phyloP scores from a whole-genome alignment of 306 rosid species.

The Vigna nakashimae region DNA sequence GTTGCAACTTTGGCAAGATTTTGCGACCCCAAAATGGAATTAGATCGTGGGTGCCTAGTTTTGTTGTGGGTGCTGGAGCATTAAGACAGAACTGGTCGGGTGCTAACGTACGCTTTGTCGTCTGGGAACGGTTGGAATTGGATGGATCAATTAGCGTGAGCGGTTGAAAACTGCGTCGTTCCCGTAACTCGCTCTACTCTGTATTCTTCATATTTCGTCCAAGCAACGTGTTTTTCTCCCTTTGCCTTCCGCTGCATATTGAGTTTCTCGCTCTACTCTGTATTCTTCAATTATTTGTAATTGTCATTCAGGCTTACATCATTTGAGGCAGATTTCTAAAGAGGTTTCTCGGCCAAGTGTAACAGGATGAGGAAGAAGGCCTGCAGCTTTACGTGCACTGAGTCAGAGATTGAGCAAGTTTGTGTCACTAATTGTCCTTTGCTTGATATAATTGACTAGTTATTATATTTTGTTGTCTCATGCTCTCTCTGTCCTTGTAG shows the following conservation, averaged over 20 bases:
- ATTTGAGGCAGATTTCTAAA: conserved; percentile 93
- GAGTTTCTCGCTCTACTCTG: no score
- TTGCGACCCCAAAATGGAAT: not conserved
- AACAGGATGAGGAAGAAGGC: conserved; percentile 93
- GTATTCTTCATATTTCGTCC: no score
- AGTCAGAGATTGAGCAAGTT: conserved; percentile 92
- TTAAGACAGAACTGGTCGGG: not conserved
- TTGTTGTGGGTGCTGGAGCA: conserved; percentile 14
- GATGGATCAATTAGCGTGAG: not conserved
- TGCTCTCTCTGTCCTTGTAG: conserved; percentile 51
- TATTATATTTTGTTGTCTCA: conserved; percentile 8
- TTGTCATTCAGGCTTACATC: conserved; percentile 80
- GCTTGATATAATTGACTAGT: conserved; percentile 2
- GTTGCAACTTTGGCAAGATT: conserved; percentile 30
- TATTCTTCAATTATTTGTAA: not conserved
- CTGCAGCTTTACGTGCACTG: conserved; percentile 87
- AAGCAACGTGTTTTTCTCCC: no score
- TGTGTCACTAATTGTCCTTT: conserved; percentile 35
- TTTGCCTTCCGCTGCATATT: no score
- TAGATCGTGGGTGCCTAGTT: conserved; percentile 9
- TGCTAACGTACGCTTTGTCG: conserved; percentile 39
- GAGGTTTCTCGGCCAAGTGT: conserved; percentile 93
- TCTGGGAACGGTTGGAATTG: conserved; percentile 24
- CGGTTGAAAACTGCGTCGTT: no score
- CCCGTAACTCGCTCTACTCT: no score